Base-by-base conservation (phyloP, 2,329 filamentous ascomycete species). In the Lecanicillium sp. region DNA sequence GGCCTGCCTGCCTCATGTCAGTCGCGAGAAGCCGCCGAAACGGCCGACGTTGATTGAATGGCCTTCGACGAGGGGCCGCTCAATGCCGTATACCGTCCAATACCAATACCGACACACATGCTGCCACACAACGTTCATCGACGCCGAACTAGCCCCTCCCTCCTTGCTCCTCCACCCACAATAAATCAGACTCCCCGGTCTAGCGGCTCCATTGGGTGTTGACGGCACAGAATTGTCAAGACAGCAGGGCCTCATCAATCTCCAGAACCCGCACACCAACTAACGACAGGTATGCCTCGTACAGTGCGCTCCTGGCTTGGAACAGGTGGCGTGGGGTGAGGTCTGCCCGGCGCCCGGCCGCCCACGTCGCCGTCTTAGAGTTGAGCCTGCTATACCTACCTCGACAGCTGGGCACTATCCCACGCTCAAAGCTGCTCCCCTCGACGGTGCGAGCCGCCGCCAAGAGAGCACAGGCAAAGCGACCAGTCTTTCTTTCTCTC, bases 151-250 rank as follows among this genome's bases (percentile, higher is more conserved):
- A 23, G 42, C 11, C 11, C 15, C 5, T 24, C 43, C 23, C 35
- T 39, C 35, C n/a, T n/a, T n/a, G n/a, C n/a, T n/a, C n/a, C n/a
- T n/a, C 6, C 19, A 23, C 35, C 44, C 44, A 39, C 44, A 46
- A 32, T 24, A 37, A 29, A 38, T 15, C 35, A 24, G 19, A 39
- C 23, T 38, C 26, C 15, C 26, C 30, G 39, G 20, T 35, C 29
- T 35, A 35, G 41, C 17, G 21, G 41, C 30, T 35, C 41, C 41
- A 9, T 44, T 8, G 20, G 26, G 17, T 2, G 30, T 14, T 3
- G 30, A 33, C 30, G n/a, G 19, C n/a, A 33, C 30, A 33, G n/a
- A 33, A 33, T 14, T 17, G 15, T 33, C 30, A 14, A 15, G 30
- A 14, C 30, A 33, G n/a, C 30, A 33, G n/a, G 14, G 30, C 14